Base-by-base conservation (phyloP, 768 basidiomycete species). In the Naganishia randhawae region DNA sequence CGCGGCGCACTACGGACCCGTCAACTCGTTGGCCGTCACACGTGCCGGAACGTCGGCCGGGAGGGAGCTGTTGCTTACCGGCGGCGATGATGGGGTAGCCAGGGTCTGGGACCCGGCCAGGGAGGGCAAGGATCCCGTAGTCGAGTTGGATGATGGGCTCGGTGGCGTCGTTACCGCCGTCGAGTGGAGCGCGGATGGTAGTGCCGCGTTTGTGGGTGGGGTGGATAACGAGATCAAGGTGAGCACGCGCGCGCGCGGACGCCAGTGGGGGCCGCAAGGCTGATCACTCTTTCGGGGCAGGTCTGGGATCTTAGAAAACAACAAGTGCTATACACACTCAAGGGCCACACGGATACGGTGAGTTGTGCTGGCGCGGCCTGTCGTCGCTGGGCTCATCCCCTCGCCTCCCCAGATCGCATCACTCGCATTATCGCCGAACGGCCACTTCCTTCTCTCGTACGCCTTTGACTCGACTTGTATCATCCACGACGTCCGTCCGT, bases 161-260 rank as follows among this genome's bases (percentile, higher is more conserved):
- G 91, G 91, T 5, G 92, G 90, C 75, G 94, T 96, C 0, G 90
- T 92, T 33, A 99, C 95, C 16, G 84, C 89, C 0, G 94, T 94
- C 0, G 89, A 88, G 73, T 98, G 90, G 93, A 89, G 89, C 77
- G 86, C 86, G 22, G 96, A 99, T 76, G 96, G 92, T 1, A 85
- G 89, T 68, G 89, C 86, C 68, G 84, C 96, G 37, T 99, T 91
- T 72, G 85, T 91, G n/a, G 94, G 89, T 5, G 92, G 90, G 16
- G 80, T 98, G 74, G 95, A 99, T 81, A 99, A 99, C 73, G 92
- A 92, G 78, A 88, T 99, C 69, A 93, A 97, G 77, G 93, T 95
- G 75, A 72, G 89, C 84, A 2, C n/a, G n/a, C n/a, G 37, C 9
- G 33, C 17, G 37, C n/a, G 8, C 33, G 19, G 2, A 27, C 51